Evolutionary conservation across 306 rosid species (phyloP).

Genomic region (Fagus crenata): DNA sequence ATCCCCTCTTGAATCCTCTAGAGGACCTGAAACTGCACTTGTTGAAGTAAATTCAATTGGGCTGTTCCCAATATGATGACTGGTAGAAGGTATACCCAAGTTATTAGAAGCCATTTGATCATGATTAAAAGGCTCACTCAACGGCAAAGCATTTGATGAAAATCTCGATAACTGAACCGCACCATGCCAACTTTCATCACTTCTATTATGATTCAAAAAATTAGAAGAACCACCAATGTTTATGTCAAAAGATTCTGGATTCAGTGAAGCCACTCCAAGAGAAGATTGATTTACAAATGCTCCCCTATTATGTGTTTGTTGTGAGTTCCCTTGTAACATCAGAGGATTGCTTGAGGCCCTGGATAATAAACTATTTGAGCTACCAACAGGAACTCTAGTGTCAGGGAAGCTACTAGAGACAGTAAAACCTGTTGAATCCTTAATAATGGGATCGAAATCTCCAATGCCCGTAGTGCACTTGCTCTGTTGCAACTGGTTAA

Average conservation of each 20-base stretch:
- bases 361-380: slow-evolving; percentile 41
- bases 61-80: slow-evolving; percentile 35
- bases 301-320: slow-evolving; percentile 32
- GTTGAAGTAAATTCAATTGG: slow-evolving; percentile 50
- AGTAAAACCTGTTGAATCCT: slow-evolving; percentile 45
- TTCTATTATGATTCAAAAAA: slow-evolving; percentile 52
- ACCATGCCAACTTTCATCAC: slow-evolving; percentile 56
- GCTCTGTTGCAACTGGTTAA: slow-evolving; percentile 54
- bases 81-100: slow-evolving; percentile 41
- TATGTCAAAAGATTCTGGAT: slow-evolving; percentile 41
- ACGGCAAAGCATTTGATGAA: slow-evolving; percentile 48
- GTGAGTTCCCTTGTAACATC: slow-evolving; percentile 52
- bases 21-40: slow-evolving; percentile 36
- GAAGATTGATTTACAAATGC: slow-evolving; percentile 46
- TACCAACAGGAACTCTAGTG: slow-evolving; percentile 31
- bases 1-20: slow-evolving; percentile 43
- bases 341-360: slow-evolving; percentile 40
- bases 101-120: slow-evolving; percentile 43
- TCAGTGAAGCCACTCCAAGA: slow-evolving; percentile 36
- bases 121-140: slow-evolving; percentile 39
- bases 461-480: slow-evolving; percentile 42
- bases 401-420: slow-evolving; percentile 46
- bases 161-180: slow-evolving; percentile 50
- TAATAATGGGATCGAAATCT: slow-evolving; percentile 45
- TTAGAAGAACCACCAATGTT: slow-evolving; percentile 47